Evolutionary conservation across 192 early-diverging fungal genomes (phyloP).

Genomic region (Umbelopsis sp.): DNA sequence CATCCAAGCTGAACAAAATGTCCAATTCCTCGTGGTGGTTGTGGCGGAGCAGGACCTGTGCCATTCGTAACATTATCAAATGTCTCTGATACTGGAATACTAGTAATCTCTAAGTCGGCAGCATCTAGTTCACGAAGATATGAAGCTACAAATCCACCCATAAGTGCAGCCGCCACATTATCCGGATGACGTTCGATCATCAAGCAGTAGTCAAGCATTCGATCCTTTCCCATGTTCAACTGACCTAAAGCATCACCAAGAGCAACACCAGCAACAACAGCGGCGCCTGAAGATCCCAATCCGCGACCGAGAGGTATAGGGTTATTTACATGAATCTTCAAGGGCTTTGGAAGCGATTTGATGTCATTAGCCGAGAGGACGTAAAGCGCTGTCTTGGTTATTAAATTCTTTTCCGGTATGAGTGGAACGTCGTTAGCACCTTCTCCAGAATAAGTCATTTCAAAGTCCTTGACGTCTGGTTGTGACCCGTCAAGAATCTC

Average conservation of each 20-base stretch:
- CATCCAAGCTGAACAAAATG: constrained; percentile 71
- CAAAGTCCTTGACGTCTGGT: constrained; percentile 25
- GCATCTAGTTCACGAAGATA: constrained; percentile 70
- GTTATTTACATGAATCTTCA: constrained; percentile 82
- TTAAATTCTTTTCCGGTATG: constrained; percentile 78
- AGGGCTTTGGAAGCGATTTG: constrained; percentile 57
- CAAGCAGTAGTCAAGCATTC: constrained; percentile 89
- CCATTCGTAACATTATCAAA: constrained; percentile 34
- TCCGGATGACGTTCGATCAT: constrained; percentile 98
- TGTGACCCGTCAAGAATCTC: constrained; percentile 12
- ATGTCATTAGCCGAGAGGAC: constrained; percentile 75
- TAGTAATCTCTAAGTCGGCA: constrained; percentile 39
- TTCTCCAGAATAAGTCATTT: constrained; percentile 68
- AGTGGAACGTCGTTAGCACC: constrained; percentile 79
- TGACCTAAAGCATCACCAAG: constrained; percentile 77
- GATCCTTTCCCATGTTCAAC: constrained; percentile 67
- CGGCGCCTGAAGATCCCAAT: constrained; percentile 94
- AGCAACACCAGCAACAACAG: constrained; percentile 91
- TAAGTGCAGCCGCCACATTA: constrained; percentile 91
- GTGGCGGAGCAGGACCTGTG: constrained; percentile 41
- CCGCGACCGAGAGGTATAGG: constrained; percentile 95
- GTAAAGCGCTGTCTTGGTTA: constrained; percentile 91
- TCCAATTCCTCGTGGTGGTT: constrained; percentile 66
- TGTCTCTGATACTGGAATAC: constrained; percentile 53
- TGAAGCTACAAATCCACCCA: constrained; percentile 93